A percentile compares a stretch with the other conserved stretches of the same genome.
Conservation (phyloP, 2,329 filamentous ascomycete species). For the Ramularia collo-cygni region DNA sequence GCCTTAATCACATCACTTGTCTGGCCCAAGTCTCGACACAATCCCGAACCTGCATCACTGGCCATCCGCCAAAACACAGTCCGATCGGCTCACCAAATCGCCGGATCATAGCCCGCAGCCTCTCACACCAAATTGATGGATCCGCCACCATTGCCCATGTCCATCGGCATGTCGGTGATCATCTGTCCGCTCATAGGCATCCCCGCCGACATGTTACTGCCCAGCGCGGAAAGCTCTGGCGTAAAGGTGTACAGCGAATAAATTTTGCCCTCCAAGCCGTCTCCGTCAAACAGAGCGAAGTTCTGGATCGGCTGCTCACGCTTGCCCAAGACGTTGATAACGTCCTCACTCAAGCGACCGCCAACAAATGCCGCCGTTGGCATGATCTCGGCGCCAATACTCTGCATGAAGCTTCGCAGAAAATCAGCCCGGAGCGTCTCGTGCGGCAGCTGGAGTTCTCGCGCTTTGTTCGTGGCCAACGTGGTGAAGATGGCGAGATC, state of each 20-base stretch:
- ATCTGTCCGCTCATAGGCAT: conserved; percentile 1
- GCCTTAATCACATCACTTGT: no score
- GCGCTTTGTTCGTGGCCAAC: conserved; percentile 70
- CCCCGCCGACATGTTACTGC: neutral
- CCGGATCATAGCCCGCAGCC: no score
- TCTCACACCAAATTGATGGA: no score
- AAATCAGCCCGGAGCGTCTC: conserved; percentile 51
- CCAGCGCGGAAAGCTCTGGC: conserved; percentile 20
- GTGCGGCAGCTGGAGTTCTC: conserved; percentile 48
- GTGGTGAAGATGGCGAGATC: conserved; percentile 73
- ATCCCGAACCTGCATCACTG: no score
- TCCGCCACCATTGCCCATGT: neutral
- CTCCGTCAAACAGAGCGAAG: conserved; percentile 84
- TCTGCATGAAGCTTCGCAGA: conserved; percentile 77
- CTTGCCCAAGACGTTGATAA: conserved; percentile 89
- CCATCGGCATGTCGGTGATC: neutral
- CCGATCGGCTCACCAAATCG: no score
- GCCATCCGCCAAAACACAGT: no score
- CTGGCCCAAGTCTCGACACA: no score
- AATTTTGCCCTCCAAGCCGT: conserved; percentile 67
- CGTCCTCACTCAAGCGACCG: conserved; percentile 86
- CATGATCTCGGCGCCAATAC: conserved; percentile 74
- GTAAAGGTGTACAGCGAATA: conserved; percentile 55
- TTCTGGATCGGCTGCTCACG: conserved; percentile 96
- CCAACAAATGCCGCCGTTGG: conserved; percentile 86